Base-by-base conservation (phyloP, 495 filamentous ascomycete species). In the Penicillium egyptiacum region DNA sequence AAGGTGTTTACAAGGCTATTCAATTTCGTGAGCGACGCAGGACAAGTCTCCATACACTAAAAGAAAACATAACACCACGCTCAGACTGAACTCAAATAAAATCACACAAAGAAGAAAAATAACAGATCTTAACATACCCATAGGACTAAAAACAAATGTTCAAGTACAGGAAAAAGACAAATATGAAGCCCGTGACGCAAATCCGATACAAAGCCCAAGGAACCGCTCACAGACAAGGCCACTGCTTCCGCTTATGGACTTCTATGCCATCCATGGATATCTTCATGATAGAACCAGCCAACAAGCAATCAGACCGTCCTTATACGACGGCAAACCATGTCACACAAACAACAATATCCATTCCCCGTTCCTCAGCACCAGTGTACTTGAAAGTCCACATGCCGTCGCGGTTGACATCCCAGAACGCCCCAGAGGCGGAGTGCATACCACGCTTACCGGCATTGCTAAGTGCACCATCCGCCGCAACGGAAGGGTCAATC, bases 321-420 rank as follows among this genome's bases (percentile, higher is more conserved):
- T 67, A 82, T 51, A 68, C 67, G 55, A 81, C 60, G 16, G 75
- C 72, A 55, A 97, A 89, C 94, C 94, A 98, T 45, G 94, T 89
- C 56, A 98, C 79, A 69, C 86, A 91, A 50, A 98, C 81, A 54
- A 98, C 91, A 50, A 96, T 86, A 71, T 97, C 94, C 73, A 98
- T 79, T 9, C 93, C 94, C 79, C 84, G 88, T 68, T 76, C 83
- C 74, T 91, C 89, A 20, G 84, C 88, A 52, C 83, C 90, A 63
- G 92, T 88, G 70, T 89, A 96, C 78, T 98, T 98, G 79, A 86
- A 95, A 68, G 86, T 96, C 91, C 91, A 98, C 88, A 95, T 96
- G 50, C 94, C 94, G 66, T 98, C 94, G 55, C 86, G 90, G 79
- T 95, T 92, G 65, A 94, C 91, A 69, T 98, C 93, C 94, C 94